phyloP scores from a whole-genome alignment of 495 filamentous ascomycete genomes.

The Penicillium canariense region DNA sequence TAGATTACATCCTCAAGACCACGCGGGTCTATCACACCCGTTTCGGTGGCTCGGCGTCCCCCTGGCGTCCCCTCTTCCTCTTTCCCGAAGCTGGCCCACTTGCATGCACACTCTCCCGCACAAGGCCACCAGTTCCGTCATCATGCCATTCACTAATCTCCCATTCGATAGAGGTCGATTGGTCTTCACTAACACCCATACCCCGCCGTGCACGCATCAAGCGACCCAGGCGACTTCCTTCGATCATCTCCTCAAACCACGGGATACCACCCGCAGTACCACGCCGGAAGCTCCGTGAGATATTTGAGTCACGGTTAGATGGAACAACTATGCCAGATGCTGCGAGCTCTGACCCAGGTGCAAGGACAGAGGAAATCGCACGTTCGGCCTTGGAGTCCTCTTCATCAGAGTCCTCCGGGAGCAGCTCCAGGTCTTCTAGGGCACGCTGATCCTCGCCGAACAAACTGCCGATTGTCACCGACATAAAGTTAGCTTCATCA shows the following conservation, averaged over 20 bases:
- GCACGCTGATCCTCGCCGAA: constrained; percentile 59
- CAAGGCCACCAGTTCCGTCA: constrained; percentile 43
- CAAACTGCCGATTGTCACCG: constrained; percentile 70
- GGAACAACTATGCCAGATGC: constrained; percentile 24
- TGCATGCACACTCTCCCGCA: constrained; percentile 19
- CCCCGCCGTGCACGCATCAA: constrained; percentile 61
- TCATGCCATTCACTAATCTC: constrained; percentile 77
- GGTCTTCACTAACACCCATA: constrained; percentile 51
- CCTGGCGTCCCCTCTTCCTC: constrained; percentile 32
- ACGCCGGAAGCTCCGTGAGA: constrained; percentile 30
- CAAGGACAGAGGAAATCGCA: constrained; percentile 3
- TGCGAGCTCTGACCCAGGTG: constrained; percentile 6
- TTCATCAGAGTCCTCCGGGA: constrained; percentile 50
- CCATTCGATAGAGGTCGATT: constrained; percentile 68
- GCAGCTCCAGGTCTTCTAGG: constrained; percentile 65
- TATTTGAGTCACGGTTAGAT: constrained; percentile 12
- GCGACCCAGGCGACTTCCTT: constrained; percentile 67
- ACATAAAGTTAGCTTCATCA: constrained; percentile 70
- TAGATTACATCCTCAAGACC: not conserved
- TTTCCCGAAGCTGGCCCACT: constrained; percentile 27
- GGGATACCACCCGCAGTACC: constrained; percentile 56
- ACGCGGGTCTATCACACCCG: constrained; percentile 3
- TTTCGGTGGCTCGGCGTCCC: constrained; percentile 14
- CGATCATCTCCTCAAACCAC: constrained; percentile 81
- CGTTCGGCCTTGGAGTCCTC: constrained; percentile 22